Conservation (phyloP, 495 filamentous ascomycete species). For the Tuber magnatum region DNA sequence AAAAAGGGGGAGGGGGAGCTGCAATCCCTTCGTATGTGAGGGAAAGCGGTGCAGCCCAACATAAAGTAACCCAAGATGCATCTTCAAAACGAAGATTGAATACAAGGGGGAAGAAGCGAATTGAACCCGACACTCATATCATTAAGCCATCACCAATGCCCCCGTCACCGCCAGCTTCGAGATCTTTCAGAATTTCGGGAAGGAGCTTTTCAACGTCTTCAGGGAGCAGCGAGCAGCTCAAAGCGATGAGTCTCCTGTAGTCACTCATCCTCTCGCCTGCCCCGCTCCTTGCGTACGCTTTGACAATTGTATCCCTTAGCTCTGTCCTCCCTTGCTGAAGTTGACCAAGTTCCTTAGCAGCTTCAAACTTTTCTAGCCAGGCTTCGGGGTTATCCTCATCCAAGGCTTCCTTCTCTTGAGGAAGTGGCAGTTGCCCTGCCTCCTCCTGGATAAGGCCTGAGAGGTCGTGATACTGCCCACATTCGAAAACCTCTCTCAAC, state of each 20-base stretch:
- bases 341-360: slow-evolving; percentile 28
- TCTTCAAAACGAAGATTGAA: background rate
- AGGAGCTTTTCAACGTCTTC: slow-evolving; percentile 42
- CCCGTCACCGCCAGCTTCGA: slow-evolving; percentile 39
- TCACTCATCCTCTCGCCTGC: slow-evolving; percentile 40
- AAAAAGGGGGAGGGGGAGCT: background rate
- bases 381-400: slow-evolving; percentile 8
- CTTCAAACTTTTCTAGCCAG: slow-evolving; percentile 31
- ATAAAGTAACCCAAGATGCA: slow-evolving; percentile 8
- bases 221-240: slow-evolving; percentile 36
- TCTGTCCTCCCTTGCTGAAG: slow-evolving; percentile 29
- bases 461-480: slow-evolving; percentile 34
- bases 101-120: background rate
- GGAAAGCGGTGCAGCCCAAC: slow-evolving; percentile 6
- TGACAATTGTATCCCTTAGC: slow-evolving; percentile 39
- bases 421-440: slow-evolving; percentile 18
- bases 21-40: background rate
- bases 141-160: slow-evolving; percentile 33
- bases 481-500: slow-evolving; percentile 35
- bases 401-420: slow-evolving; percentile 29
- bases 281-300: slow-evolving; percentile 33
- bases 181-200: slow-evolving; percentile 41
- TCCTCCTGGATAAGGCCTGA: slow-evolving; percentile 24
- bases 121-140: slow-evolving; percentile 20
- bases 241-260: slow-evolving; percentile 41